Percentiles rank a stretch among this genome's conserved stretches.
Evolutionary conservation across 2,329 filamentous ascomycete genomes (phyloP).

Genomic region (Chaetothyriales sp.): DNA sequence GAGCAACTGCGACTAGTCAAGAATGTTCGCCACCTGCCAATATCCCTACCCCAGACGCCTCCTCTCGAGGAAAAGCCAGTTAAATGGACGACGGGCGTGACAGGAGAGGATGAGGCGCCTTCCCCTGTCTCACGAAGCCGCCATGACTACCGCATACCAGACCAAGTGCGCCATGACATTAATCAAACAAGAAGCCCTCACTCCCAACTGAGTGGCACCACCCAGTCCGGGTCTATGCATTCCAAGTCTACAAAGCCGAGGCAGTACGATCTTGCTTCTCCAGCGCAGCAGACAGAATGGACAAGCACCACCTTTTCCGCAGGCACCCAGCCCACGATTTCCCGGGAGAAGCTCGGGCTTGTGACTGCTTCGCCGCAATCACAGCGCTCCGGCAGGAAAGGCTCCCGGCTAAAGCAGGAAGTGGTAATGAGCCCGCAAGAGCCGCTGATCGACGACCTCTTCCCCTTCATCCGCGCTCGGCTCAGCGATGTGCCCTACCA

Average conservation of each 20-base stretch:
- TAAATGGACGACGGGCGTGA: conserved; percentile 41
- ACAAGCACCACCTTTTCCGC: conserved; percentile 33
- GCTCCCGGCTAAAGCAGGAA: conserved; percentile 66
- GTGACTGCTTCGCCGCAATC: not conserved
- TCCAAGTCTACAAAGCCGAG: conserved; percentile 33
- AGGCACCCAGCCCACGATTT: conserved; percentile 10
- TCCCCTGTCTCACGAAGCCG: conserved; percentile 62
- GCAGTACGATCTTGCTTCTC: conserved; percentile 25
- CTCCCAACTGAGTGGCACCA: conserved; percentile 41
- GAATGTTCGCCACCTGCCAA: conserved; percentile 73
- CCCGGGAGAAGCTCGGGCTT: conserved; percentile 14
- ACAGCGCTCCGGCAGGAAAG: conserved; percentile 24
- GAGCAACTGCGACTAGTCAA: conserved; percentile 72
- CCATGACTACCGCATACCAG: conserved; percentile 51
- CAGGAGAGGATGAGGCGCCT: conserved; percentile 51
- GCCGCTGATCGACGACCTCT: conserved; percentile 57
- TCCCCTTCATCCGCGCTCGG: conserved; percentile 68
- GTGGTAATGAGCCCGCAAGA: conserved; percentile 65
- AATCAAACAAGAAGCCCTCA: conserved; percentile 57
- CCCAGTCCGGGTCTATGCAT: conserved; percentile 46
- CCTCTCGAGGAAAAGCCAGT: conserved; percentile 52
- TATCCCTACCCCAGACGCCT: conserved; percentile 58
- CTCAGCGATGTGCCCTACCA: conserved; percentile 72
- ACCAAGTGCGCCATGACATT: conserved; percentile 44
- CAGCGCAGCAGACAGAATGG: conserved; percentile 27